Conservation (phyloP, 2,329 filamentous ascomycete genomes). For the Fusarium stilboides region DNA sequence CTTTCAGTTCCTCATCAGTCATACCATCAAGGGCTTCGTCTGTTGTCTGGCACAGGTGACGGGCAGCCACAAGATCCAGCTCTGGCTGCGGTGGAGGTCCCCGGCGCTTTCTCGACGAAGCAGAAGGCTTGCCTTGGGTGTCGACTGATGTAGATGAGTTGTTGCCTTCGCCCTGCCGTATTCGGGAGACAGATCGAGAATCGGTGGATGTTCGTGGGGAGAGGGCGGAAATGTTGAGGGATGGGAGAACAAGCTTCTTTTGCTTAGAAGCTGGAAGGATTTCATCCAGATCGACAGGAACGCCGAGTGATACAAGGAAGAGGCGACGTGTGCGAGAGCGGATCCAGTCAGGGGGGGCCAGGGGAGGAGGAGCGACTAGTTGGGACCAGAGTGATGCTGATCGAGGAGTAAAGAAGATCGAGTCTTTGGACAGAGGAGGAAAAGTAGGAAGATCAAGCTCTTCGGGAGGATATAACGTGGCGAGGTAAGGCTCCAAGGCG, state of each 20-base stretch:
- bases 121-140: slow-evolving; percentile 68
- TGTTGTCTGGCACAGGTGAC: slow-evolving; percentile 85
- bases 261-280: slow-evolving; percentile 97
- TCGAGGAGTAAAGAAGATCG: slow-evolving; percentile 86
- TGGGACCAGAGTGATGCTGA: slow-evolving; percentile 96
- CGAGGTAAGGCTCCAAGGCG: slow-evolving; percentile 76
- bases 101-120: slow-evolving; percentile 60
- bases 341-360: slow-evolving; percentile 98
- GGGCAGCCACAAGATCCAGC: slow-evolving; percentile 84
- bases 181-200: slow-evolving; percentile 63
- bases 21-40: slow-evolving; percentile 86
- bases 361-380: slow-evolving; percentile 91
- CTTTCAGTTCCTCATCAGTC: slow-evolving; percentile 81
- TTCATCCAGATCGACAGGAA: slow-evolving; percentile 96
- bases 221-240: slow-evolving; percentile 78
- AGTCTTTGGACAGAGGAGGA: slow-evolving; percentile 67
- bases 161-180: slow-evolving; percentile 66
- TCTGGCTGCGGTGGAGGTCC: slow-evolving; percentile 79
- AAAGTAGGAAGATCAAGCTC: slow-evolving; percentile 66
- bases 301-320: slow-evolving; percentile 95
- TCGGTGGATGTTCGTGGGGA: slow-evolving; percentile 71
- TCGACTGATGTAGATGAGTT: slow-evolving; percentile 72
- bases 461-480: slow-evolving; percentile 74
- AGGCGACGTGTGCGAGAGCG: slow-evolving; percentile 93
- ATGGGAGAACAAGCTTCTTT: slow-evolving; percentile 95